Evolutionary conservation across 139 green algal species (phyloP).

Genomic region (Chlamydomonas incerta): DNA sequence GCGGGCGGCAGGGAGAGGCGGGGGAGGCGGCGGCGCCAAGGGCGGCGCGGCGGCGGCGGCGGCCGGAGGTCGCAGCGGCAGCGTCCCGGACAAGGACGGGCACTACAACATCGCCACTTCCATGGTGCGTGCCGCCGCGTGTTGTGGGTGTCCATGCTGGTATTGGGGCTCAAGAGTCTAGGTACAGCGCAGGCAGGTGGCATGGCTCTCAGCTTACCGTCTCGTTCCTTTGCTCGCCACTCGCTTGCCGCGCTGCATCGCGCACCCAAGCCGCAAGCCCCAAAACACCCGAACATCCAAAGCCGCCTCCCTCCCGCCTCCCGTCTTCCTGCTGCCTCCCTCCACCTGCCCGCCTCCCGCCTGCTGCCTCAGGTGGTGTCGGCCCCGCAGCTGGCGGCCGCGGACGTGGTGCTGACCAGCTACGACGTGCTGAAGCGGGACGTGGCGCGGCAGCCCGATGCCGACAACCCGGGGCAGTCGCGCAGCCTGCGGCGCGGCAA

Average conservation of each 20-base stretch:
- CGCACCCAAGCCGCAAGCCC: no score
- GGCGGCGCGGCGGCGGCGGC: no score
- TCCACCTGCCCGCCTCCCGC: neutral
- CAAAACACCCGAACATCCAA: no score
- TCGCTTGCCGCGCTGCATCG: no score
- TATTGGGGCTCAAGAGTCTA: no score
- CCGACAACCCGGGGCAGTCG: neutral
- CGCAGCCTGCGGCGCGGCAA: conserved; percentile 48
- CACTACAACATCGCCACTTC: neutral
- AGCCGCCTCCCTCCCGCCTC: neutral
- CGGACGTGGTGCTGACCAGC: conserved; percentile 94
- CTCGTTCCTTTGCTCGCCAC: no score
- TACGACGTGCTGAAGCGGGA: conserved; percentile 91
- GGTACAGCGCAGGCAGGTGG: no score
- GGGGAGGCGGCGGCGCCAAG: neutral
- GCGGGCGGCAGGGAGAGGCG: no score
- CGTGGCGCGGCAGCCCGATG: conserved; percentile 64
- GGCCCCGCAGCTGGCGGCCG: conserved; percentile 75
- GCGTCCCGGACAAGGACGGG: no score
- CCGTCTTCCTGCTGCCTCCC: neutral
- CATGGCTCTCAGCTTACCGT: no score
- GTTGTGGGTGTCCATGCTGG: no score
- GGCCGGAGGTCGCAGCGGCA: no score
- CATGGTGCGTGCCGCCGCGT: neutral
- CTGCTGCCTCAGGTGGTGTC: conserved; percentile 56